These are phyloP conservation scores for Cryphonectria naterciae DNA, from an alignment of 2,329 filamentous ascomycete species.

Conservation along the genomic window DNA sequence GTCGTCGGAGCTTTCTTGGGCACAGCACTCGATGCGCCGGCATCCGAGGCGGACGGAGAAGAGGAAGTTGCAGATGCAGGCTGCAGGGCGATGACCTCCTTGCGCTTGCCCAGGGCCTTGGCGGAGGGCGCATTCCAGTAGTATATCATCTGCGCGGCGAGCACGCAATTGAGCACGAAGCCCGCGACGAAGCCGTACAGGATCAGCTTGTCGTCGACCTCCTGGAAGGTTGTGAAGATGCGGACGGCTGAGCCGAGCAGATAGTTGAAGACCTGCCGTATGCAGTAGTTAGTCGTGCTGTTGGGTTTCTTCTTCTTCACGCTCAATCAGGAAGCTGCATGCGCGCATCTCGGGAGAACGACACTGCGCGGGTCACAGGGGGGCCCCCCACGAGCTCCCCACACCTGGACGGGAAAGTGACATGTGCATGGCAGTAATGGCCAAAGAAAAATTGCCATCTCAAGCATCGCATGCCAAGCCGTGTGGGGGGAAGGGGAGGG, in stretches of 20 bases:
- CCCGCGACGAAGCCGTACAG: constrained; percentile 93
- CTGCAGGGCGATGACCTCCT: constrained; percentile 37
- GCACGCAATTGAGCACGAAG: constrained; percentile 83
- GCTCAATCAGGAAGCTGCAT: constrained; percentile 15
- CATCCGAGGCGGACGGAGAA: constrained; percentile 33
- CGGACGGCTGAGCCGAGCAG: constrained; percentile 88
- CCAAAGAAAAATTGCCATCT: not conserved
- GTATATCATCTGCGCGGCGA: constrained; percentile 89
- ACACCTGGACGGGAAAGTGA: constrained; percentile 14
- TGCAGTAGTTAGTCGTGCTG: constrained; percentile 23
- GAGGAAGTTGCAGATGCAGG: constrained; percentile 33
- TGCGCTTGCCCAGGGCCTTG: constrained; percentile 46
- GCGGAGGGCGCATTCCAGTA: constrained; percentile 78
- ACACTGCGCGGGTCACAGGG: not conserved
- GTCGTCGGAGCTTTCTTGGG: constrained; percentile 48
- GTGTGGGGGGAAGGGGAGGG: no score
- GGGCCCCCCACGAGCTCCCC: not conserved
- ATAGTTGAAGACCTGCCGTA: constrained; percentile 94
- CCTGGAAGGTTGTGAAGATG: constrained; percentile 96
- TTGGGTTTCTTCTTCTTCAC: not conserved
- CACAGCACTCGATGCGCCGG: constrained; percentile 31
- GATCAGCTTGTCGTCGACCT: constrained; percentile 96
- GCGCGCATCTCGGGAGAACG: constrained; percentile 8
- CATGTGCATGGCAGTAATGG: constrained; percentile 6
- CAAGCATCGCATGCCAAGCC: not conserved